Percentiles rank a stretch among this genome's conserved stretches.
Conservation (phyloP, 2,329 filamentous ascomycete species). For the Aspergillus pseudonomiae region DNA sequence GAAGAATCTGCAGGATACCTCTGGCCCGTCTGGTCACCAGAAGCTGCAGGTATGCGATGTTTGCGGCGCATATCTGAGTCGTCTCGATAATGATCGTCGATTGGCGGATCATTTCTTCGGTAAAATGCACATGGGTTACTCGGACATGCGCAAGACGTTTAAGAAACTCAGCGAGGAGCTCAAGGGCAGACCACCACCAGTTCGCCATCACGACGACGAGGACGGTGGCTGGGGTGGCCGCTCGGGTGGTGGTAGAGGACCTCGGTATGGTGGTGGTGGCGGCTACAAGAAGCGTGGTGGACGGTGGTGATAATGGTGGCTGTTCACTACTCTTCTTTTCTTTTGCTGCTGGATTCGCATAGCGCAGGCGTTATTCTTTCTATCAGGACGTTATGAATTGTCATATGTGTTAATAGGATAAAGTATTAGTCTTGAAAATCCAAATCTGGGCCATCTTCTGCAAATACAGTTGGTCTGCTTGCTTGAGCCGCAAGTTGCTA, state of each 20-base stretch:
- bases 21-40: constrained; percentile 90
- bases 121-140: constrained; percentile 98
- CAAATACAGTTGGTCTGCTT: background rate
- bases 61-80: constrained; percentile 89
- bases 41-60: constrained; percentile 99
- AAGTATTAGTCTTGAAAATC: constrained; percentile 1
- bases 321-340: constrained; percentile 11
- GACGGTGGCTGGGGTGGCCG: constrained; percentile 49
- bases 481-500: background rate
- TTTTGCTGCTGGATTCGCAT: constrained; percentile 37
- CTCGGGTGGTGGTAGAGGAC: constrained; percentile 48
- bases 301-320: constrained; percentile 38
- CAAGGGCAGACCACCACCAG: constrained; percentile 68
- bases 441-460: background rate
- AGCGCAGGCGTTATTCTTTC: constrained; percentile 46
- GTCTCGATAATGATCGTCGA: constrained; percentile 90
- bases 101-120: constrained; percentile 98
- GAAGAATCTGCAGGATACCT: constrained; percentile 87
- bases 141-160: constrained; percentile 94
- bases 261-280: constrained; percentile 45
- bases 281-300: constrained; percentile 48
- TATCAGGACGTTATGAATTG: constrained; percentile 28
- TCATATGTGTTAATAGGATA: constrained; percentile 25
- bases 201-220: constrained; percentile 59
- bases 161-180: constrained; percentile 86